phyloP scores from a whole-genome alignment of 2,329 filamentous ascomycete genomes.

The Exophiala xenobiotica region DNA sequence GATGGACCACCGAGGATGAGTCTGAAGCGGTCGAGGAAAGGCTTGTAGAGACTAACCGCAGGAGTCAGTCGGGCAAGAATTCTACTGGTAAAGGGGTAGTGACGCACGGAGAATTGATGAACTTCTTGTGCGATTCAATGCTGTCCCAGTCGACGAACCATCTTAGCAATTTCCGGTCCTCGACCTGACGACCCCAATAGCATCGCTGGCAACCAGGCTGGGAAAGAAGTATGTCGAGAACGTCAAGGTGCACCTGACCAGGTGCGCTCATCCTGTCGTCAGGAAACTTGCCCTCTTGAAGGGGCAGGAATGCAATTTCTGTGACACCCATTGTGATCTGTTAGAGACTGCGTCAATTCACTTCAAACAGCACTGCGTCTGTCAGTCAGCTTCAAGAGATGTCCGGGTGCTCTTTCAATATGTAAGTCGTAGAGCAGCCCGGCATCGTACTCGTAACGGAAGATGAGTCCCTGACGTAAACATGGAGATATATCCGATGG shows the following conservation, averaged over 20 bases:
- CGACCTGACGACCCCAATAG: constrained; percentile 29
- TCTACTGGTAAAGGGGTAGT: not conserved
- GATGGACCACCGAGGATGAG: constrained; percentile 20
- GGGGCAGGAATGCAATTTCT: constrained; percentile 30
- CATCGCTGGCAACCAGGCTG: constrained; percentile 29
- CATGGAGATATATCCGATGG: no score
- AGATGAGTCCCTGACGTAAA: no score
- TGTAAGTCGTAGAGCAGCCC: no score
- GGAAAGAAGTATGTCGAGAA: constrained; percentile 24
- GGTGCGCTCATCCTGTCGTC: constrained; percentile 23
- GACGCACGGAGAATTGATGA: constrained; percentile 24
- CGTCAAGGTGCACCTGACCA: constrained; percentile 23
- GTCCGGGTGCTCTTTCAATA: no score
- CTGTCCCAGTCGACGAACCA: constrained; percentile 33
- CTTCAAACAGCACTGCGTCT: no score
- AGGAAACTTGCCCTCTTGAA: constrained; percentile 22
- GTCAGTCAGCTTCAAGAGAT: no score
- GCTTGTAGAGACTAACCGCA: constrained; percentile 20
- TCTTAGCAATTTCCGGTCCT: constrained; percentile 25
- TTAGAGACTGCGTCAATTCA: not conserved
- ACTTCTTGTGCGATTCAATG: constrained; percentile 28
- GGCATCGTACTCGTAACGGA: no score
- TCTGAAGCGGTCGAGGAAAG: constrained; percentile 27
- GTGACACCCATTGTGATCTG: constrained; percentile 21
- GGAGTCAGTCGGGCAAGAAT: not conserved